These are phyloP conservation scores for Chloris gayana DNA, from an alignment of 176 grass and related monocot genomes.

Conservation along the genomic window DNA sequence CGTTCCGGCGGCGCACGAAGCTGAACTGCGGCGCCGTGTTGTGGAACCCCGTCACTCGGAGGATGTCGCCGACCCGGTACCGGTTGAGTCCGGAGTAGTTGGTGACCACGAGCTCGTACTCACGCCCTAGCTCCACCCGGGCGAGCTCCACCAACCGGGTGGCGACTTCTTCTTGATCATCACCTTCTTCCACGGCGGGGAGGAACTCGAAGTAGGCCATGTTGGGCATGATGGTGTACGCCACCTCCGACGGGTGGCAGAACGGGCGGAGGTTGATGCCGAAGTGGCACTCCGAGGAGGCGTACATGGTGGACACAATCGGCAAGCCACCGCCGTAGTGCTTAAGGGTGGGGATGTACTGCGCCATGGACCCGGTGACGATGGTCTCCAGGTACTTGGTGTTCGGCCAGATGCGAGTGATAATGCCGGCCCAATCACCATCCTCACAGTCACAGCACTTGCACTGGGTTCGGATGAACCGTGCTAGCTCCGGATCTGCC, in stretches of 20 bases:
- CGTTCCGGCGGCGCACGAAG: constrained; percentile 86
- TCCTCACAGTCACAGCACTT: no score
- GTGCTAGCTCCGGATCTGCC: constrained; percentile 45
- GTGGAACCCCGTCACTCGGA: constrained; percentile 80
- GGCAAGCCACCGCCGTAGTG: no score
- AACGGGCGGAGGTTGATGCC: no score
- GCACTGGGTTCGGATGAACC: constrained; percentile 59
- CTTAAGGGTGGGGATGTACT: constrained; percentile 95
- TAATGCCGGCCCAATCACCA: constrained; percentile 73
- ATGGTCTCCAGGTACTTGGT: constrained; percentile 98
- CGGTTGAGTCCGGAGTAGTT: constrained; percentile 87
- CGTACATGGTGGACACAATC: constrained; percentile 88
- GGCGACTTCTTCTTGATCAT: no score
- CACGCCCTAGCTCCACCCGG: constrained; percentile 63
- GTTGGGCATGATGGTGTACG: constrained; percentile 99
- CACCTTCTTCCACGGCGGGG: constrained; percentile 18
- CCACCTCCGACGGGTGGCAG: constrained; percentile 80
- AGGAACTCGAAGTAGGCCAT: constrained; percentile 98
- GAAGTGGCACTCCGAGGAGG: no score
- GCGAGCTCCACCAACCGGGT: constrained; percentile 65
- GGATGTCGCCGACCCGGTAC: constrained; percentile 81
- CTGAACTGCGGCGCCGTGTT: constrained; percentile 80
- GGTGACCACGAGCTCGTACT: constrained; percentile 94
- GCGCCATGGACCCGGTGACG: constrained; percentile 93
- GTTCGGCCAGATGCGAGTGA: constrained; percentile 83